Base-by-base conservation (phyloP, 2,329 filamentous ascomycete species). In the Dothiorella sarmentorum region DNA sequence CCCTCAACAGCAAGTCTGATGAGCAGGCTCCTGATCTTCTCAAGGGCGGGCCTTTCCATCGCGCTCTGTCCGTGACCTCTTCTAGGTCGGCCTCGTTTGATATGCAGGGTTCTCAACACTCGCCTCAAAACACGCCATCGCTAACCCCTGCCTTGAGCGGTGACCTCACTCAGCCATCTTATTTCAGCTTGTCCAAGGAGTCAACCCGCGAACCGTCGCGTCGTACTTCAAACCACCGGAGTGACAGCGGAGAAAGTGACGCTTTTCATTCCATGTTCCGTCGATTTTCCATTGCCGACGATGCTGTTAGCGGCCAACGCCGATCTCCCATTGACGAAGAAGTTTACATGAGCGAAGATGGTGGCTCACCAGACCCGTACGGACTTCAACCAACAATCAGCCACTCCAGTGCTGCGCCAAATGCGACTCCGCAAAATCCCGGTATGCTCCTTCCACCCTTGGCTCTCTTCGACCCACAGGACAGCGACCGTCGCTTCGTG, bases 51-150 rank as follows among this genome's bases (percentile, higher is more conserved):
- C 91, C 93, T 0, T 97, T 97, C 74, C 89, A 87, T 59, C 86
- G 91, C 55, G 88, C 90, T 4, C 84, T 88, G 3, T 97, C 94
- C 0, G 84, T 96, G 63, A 85, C 88, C 3, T 97, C 94, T 4
- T 97, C 94, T 3, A 85, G 94, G 22, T 97, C 94, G 10, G 88
- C 94, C 0, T 99, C 94, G 0, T 90, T 99, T 61, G 94, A 99
- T 69, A 84, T 96, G 44, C 90, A 94, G 78, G 79, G 85, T 3
- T 63, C 59, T 33, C 83, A 83, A 29, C 84, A 88, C 44, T 99
- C 94, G 0, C 94, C 94, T 0, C 84, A 85, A 10, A 85, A 87
- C 15, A 97, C 94, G 0, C 93, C 94, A 1, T 82, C 91, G 60
- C 91, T 97, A 77, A 92, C 89, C 1, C 91, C 94, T 1, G 89